These are phyloP conservation scores for Leccinellum rugosiceps DNA, from an alignment of 768 basidiomycete species.

Conservation along the genomic window DNA sequence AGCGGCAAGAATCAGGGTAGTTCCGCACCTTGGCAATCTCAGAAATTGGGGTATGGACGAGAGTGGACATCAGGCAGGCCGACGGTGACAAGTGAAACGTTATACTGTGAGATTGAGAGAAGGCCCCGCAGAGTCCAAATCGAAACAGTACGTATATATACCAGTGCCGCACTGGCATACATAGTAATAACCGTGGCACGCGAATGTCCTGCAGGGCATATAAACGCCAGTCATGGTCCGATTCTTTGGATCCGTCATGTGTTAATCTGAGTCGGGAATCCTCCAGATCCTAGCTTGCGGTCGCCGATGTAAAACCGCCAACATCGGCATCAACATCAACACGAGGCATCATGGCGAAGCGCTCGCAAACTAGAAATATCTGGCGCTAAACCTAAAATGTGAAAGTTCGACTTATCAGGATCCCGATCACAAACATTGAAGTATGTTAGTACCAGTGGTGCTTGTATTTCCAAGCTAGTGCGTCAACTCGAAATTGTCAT, in stretches of 20 bases:
- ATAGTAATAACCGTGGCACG: not conserved
- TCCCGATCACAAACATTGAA: too few relatives aligned
- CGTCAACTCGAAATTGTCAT: too few relatives aligned
- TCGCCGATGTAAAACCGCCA: not conserved
- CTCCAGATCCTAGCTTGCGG: not conserved
- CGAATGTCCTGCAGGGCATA: not conserved
- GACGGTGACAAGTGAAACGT: too few relatives aligned
- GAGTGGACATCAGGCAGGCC: conserved; percentile 8
- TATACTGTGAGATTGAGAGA: not conserved
- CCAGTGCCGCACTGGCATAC: not conserved
- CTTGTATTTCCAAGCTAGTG: too few relatives aligned
- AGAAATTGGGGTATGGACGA: conserved; percentile 12
- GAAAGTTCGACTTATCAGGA: too few relatives aligned
- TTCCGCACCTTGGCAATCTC: conserved; percentile 25
- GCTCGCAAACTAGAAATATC: too few relatives aligned
- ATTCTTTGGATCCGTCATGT: not conserved
- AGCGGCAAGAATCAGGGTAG: not conserved
- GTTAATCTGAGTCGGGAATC: not conserved
- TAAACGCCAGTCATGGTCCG: too few relatives aligned
- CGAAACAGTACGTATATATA: not conserved
- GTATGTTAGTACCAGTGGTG: too few relatives aligned
- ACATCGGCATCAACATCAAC: not conserved
- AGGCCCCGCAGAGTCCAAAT: not conserved
- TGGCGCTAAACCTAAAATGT: not conserved
- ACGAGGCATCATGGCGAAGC: not conserved